A percentile compares a stretch with the other conserved stretches of the same genome.
These are phyloP conservation scores for Ganoderma sinense DNA, from an alignment of 1,284 basidiomycete species.

Conservation along the genomic window DNA sequence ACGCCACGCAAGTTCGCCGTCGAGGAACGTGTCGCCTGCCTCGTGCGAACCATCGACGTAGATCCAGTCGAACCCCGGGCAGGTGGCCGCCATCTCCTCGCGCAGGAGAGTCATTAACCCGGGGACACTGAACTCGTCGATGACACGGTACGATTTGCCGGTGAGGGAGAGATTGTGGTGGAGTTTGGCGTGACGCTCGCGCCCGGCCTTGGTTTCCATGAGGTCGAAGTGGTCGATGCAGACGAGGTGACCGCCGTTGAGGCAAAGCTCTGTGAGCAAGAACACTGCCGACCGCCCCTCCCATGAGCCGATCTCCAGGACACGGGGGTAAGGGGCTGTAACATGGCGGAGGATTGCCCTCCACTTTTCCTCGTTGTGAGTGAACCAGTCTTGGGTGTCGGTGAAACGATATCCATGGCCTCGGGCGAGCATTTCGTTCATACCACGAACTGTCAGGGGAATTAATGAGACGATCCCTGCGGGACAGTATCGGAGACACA, in stretches of 20 bases:
- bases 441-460: too few species aligned
- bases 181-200: slow-evolving; percentile 52
- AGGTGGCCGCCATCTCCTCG: slow-evolving; percentile 49
- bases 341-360: slow-evolving; percentile 47
- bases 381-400: slow-evolving; percentile 64
- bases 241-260: slow-evolving; percentile 50
- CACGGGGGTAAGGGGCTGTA: slow-evolving; percentile 47
- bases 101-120: slow-evolving; percentile 54
- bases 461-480: not conserved
- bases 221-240: slow-evolving; percentile 70
- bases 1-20: slow-evolving; percentile 65
- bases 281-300: slow-evolving; percentile 68
- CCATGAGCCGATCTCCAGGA: slow-evolving; percentile 69
- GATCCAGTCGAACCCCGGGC: slow-evolving; percentile 63
- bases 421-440: not conserved
- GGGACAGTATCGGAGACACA: not conserved
- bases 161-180: slow-evolving; percentile 56
- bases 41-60: slow-evolving; percentile 68
- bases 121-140: slow-evolving; percentile 61
- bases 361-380: slow-evolving; percentile 53
- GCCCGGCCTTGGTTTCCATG: slow-evolving; percentile 55
- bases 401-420: slow-evolving; percentile 49
- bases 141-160: slow-evolving; percentile 51
- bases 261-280: slow-evolving; percentile 55
- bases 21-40: slow-evolving; percentile 65